A percentile compares a stretch with the other conserved stretches of the same genome.
phyloP scores from a whole-genome alignment of 257 asterid genomes.

The Schizonepeta tenuifolia region DNA sequence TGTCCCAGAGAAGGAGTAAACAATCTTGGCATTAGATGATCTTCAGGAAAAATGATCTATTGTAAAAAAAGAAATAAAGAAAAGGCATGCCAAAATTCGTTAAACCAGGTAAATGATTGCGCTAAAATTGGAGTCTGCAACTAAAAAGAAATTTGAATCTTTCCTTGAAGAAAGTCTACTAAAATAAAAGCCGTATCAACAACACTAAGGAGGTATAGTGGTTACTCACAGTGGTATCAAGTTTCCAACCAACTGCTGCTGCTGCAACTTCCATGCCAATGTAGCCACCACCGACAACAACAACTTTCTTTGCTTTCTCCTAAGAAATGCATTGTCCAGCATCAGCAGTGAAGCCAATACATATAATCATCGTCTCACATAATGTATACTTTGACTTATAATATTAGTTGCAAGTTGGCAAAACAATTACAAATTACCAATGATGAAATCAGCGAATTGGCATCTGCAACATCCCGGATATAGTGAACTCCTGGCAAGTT shows the following conservation, averaged over 20 bases:
- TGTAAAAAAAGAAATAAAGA: constrained; percentile 14
- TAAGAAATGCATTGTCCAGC: constrained; percentile 24
- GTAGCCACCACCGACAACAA: constrained; percentile 96
- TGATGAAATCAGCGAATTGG: constrained; percentile 80
- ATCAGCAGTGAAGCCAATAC: constrained; percentile 5
- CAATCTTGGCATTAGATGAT: constrained; percentile 80
- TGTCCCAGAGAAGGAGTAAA: constrained; percentile 86
- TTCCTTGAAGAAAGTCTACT: background rate
- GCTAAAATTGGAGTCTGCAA: constrained; percentile 8
- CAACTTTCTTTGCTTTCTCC: constrained; percentile 89
- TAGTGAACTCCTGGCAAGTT: constrained; percentile 88
- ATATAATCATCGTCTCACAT: background rate
- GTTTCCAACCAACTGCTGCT: constrained; percentile 93
- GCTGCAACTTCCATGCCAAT: constrained; percentile 99
- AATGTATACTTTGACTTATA: background rate
- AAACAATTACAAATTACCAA: constrained; percentile 54
- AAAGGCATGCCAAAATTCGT: constrained; percentile 26
- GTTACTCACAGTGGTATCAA: constrained; percentile 85
- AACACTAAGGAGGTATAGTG: constrained; percentile 14
- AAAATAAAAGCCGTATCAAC: background rate
- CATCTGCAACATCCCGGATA: constrained; percentile 95
- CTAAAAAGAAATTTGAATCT: background rate
- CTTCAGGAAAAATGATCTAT: constrained; percentile 84
- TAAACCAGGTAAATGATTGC: background rate
- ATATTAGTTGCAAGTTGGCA: constrained; percentile 10